Conservation (phyloP, 2,329 filamentous ascomycete genomes). For the Penicillium sp. region DNA sequence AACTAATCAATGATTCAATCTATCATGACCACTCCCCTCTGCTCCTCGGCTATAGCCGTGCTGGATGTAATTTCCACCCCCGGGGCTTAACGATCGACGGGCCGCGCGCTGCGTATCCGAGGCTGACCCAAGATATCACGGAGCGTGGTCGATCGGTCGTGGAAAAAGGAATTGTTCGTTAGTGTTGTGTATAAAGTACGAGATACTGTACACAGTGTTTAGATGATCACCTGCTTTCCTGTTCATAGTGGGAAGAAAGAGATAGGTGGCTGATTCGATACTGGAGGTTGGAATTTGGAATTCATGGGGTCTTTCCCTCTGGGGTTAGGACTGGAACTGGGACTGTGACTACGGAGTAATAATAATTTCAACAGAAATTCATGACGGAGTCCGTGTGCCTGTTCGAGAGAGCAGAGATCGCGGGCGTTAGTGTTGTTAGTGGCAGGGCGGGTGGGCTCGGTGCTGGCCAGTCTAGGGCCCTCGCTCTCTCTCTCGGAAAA, state of each 20-base stretch:
- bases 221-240: too few species aligned
- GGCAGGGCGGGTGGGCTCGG: not conserved
- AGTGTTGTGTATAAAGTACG: not conserved
- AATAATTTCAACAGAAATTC: not conserved
- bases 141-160: not conserved
- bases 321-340: not conserved
- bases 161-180: not conserved
- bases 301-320: not conserved
- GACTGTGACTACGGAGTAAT: not conserved
- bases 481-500: not conserved
- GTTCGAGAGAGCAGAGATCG: not conserved
- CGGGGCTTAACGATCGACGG: slow-evolving; percentile 14
- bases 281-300: not conserved
- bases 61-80: slow-evolving; percentile 5
- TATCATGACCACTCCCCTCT: not conserved
- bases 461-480: not conserved
- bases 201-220: not conserved
- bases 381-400: slow-evolving; percentile 8
- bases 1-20: not conserved
- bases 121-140: slow-evolving; percentile 12
- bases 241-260: not conserved
- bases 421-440: slow-evolving; percentile 7
- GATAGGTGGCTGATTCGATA: too few species aligned
- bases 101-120: slow-evolving; percentile 12
- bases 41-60: slow-evolving; percentile 12